Conservation (phyloP, 495 filamentous ascomycete species). For the Tuber brumale region DNA sequence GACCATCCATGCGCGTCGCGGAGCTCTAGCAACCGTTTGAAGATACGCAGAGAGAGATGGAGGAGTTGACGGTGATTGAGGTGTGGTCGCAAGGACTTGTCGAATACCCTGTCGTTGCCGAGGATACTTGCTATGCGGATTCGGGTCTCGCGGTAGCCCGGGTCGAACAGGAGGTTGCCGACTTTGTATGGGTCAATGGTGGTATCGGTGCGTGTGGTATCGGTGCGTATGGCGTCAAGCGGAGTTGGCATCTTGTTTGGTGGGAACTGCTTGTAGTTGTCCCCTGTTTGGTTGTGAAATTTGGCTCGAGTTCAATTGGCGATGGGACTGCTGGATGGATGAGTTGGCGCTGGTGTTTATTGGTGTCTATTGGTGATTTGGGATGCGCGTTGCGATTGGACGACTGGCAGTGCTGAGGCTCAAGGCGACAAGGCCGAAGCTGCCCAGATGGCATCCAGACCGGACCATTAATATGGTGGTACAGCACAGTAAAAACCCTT, state of each 20-base stretch:
- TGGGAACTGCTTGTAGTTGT: neutral
- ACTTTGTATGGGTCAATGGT: constrained; percentile 25
- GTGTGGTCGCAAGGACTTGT: constrained; percentile 27
- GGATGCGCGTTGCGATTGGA: neutral
- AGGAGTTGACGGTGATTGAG: constrained; percentile 33
- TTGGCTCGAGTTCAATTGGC: neutral
- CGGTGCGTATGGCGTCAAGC: constrained; percentile 32
- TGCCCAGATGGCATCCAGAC: neutral
- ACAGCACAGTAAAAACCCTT: too few species aligned
- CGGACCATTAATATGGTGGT: too few species aligned
- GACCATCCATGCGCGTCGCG: constrained; percentile 57
- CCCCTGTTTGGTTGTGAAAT: neutral
- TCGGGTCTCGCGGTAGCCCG: constrained; percentile 24
- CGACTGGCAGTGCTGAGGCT: neutral
- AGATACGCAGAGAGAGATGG: constrained; percentile 30
- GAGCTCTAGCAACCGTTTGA: constrained; percentile 60
- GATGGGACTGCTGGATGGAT: neutral
- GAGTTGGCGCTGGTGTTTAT: neutral
- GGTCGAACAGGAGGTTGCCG: constrained; percentile 32
- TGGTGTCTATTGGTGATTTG: too few species aligned
- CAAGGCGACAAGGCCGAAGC: neutral
- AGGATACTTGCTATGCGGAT: constrained; percentile 26
- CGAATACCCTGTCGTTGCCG: constrained; percentile 24
- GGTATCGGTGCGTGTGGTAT: constrained; percentile 23
- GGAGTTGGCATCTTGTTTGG: constrained; percentile 28